phyloP scores from a whole-genome alignment of 2,329 filamentous ascomycete species.

The Gaeumannomyces sp. region DNA sequence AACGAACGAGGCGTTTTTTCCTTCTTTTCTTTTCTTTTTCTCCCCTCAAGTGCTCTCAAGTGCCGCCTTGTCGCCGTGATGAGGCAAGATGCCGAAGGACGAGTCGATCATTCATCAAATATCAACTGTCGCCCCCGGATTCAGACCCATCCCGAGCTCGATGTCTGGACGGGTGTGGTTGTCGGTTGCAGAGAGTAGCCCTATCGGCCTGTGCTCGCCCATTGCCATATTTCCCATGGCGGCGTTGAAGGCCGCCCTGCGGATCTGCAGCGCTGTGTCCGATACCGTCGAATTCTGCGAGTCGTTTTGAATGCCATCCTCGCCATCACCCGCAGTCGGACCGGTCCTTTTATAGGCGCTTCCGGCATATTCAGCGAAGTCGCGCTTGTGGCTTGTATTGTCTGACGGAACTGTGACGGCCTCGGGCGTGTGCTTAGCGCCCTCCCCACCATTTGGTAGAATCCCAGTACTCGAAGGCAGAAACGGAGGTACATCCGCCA shows the following conservation, averaged over 20 bases:
- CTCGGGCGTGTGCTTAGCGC: not conserved
- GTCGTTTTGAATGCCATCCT: conserved; percentile 15
- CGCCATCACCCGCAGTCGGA: conserved; percentile 13
- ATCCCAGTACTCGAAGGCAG: not conserved
- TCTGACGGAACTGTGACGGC: conserved; percentile 5
- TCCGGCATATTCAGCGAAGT: conserved; percentile 1
- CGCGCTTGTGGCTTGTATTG: conserved; percentile 8
- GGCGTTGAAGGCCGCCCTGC: conserved; percentile 25
- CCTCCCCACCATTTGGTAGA: not conserved
- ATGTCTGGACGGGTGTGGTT: conserved; percentile 29
- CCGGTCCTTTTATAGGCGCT: not conserved
- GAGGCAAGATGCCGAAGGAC: not conserved
- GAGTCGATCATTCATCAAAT: too few species aligned
- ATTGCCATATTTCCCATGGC: conserved; percentile 21
- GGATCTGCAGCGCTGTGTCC: conserved; percentile 21
- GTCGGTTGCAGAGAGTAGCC: conserved; percentile 32
- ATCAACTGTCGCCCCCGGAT: not conserved
- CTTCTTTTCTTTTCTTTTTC: not conserved
- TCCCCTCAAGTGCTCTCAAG: too few species aligned
- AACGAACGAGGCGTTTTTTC: not conserved
- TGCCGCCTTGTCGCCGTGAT: too few species aligned
- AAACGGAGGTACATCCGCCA: too few species aligned
- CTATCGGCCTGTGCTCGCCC: conserved; percentile 20
- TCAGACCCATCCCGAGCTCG: conserved; percentile 24
- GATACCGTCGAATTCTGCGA: conserved; percentile 28